Evolutionary conservation across 1,284 basidiomycete genomes (phyloP).

Genomic region (Mycocalia duriaeana): DNA sequence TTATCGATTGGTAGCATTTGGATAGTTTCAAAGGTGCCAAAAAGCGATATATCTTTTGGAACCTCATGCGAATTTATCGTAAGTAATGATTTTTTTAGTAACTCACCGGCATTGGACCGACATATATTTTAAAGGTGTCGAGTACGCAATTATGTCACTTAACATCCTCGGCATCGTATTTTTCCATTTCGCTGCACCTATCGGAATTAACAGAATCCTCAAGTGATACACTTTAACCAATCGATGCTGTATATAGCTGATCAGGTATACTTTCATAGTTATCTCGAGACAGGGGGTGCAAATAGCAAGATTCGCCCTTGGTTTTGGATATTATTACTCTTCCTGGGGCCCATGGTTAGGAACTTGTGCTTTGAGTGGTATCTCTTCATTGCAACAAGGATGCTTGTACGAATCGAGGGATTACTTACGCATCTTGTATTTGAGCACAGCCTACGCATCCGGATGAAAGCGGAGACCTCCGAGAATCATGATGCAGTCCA

Average conservation of each 20-base stretch:
- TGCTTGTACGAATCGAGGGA: conserved; percentile 37
- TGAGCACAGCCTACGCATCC: conserved; percentile 59
- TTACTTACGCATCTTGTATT: conserved; percentile 63
- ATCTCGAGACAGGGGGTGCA: conserved; percentile 38
- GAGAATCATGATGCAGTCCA: not conserved
- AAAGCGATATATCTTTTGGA: not conserved
- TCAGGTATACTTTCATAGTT: conserved; percentile 24
- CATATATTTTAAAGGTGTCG: conserved; percentile 25
- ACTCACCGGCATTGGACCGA: not conserved
- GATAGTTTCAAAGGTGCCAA: conserved; percentile 26
- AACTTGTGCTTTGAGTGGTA: conserved; percentile 11
- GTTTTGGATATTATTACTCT: conserved; percentile 61
- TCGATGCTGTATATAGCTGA: too few species aligned
- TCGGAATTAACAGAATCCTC: conserved; percentile 42
- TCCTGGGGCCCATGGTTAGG: conserved; percentile 48
- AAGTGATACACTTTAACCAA: not conserved
- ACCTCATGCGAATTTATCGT: not conserved
- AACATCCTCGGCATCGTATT: conserved; percentile 27
- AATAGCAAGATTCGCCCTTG: conserved; percentile 38
- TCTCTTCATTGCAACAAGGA: not conserved
- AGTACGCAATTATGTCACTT: conserved; percentile 32
- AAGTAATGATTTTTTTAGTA: conserved; percentile 5
- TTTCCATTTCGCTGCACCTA: conserved; percentile 37
- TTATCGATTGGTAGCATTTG: conserved; percentile 27
- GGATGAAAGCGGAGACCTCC: conserved; percentile 46